These are phyloP conservation scores for Aspergillus caelatus DNA, from an alignment of 2,329 filamentous ascomycete species.

Conservation along the genomic window DNA sequence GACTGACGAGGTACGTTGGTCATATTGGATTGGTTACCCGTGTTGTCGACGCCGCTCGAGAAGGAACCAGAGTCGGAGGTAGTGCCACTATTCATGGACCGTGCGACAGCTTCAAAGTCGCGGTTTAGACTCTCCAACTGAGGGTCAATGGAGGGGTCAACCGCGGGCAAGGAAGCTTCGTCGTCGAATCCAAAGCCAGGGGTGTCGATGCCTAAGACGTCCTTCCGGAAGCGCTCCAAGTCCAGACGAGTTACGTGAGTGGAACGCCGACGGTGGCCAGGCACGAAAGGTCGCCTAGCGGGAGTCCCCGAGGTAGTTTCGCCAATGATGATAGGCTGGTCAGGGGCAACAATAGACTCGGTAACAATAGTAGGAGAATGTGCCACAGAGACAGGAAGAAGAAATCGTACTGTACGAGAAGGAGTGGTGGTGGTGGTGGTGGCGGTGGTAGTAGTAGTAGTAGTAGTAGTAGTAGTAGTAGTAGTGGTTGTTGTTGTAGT, in stretches of 20 bases:
- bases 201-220: slow-evolving; percentile 37
- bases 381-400: background rate
- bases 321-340: slow-evolving; percentile 35
- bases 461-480: background rate
- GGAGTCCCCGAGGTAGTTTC: slow-evolving; percentile 27
- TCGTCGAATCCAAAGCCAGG: slow-evolving; percentile 34
- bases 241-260: slow-evolving; percentile 44
- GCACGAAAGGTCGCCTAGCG: slow-evolving; percentile 38
- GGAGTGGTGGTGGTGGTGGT: too few relatives aligned
- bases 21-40: slow-evolving; percentile 33
- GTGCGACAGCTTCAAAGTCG: slow-evolving; percentile 36
- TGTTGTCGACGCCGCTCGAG: slow-evolving; percentile 37
- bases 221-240: slow-evolving; percentile 42
- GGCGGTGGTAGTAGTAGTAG: background rate
- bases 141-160: slow-evolving; percentile 28
- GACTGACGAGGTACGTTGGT: slow-evolving; percentile 37
- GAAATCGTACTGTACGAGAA: background rate
- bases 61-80: slow-evolving; percentile 33
- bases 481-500: too few relatives aligned
- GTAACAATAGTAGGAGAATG: background rate
- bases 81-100: slow-evolving; percentile 42
- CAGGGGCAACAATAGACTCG: background rate
- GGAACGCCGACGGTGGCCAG: slow-evolving; percentile 46
- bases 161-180: slow-evolving; percentile 27
- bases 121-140: slow-evolving; percentile 39